These are phyloP conservation scores for Pilasporangium apinafurcum DNA, from an alignment of 352 stramenopile species.

Conservation along the genomic window DNA sequence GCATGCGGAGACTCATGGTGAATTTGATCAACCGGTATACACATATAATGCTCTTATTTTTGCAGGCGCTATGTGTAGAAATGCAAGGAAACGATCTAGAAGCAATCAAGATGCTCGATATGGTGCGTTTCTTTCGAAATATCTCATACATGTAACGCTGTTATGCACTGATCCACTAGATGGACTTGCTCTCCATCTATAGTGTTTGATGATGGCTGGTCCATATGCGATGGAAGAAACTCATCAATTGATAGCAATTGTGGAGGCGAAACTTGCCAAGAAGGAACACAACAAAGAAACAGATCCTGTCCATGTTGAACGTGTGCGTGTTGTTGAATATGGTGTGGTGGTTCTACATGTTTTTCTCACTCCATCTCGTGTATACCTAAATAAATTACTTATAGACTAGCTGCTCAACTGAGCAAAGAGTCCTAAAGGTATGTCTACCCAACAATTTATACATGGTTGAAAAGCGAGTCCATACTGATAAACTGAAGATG, in stretches of 20 bases:
- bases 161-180: background rate
- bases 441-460: too few relatives aligned
- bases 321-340: too few relatives aligned
- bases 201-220: conserved; percentile 75
- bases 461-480: background rate
- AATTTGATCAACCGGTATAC: background rate
- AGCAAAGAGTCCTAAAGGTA: too few relatives aligned
- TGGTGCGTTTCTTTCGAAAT: conserved; percentile 35
- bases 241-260: conserved; percentile 35
- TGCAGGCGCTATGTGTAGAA: conserved; percentile 26
- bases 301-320: background rate
- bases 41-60: background rate
- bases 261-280: conserved; percentile 19
- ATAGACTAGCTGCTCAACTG: too few relatives aligned
- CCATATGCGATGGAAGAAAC: conserved; percentile 31
- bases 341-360: too few relatives aligned
- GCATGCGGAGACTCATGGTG: background rate
- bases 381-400: too few relatives aligned
- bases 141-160: background rate
- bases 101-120: conserved; percentile 46
- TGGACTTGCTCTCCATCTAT: background rate
- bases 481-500: background rate
- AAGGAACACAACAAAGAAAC: background rate
- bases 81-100: conserved; percentile 12
- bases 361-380: too few relatives aligned